Conservation (phyloP, 257 asterid genomes). For the Solanum chilense region DNA sequence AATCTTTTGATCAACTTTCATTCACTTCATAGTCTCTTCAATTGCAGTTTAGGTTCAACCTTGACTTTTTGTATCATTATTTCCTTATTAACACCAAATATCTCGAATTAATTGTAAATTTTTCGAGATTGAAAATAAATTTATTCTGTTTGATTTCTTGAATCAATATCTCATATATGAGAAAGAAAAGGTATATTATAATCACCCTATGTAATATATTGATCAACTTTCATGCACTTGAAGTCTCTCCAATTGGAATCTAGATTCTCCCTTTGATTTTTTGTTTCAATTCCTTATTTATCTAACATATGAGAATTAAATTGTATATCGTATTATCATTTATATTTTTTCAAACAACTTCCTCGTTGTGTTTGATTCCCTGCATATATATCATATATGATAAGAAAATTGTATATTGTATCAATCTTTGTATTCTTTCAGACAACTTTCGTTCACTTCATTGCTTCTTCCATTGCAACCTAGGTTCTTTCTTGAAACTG, state of each 20-base stretch:
- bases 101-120: neutral
- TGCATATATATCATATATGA: neutral
- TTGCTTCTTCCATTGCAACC: neutral
- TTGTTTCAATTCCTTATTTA: too few relatives aligned
- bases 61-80: neutral
- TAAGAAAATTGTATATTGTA: neutral
- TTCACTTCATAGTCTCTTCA: neutral
- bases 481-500: neutral
- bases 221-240: too few relatives aligned
- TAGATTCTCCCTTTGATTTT: too few relatives aligned
- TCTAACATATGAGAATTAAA: too few relatives aligned
- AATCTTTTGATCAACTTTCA: neutral
- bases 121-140: neutral
- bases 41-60: neutral
- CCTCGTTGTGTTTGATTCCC: neutral
- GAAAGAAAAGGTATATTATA: too few relatives aligned
- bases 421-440: neutral
- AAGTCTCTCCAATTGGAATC: too few relatives aligned
- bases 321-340: neutral
- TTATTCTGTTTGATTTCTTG: neutral
- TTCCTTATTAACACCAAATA: neutral
- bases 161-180: too few relatives aligned
- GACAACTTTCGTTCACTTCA: neutral
- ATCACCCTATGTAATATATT: too few relatives aligned
- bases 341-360: too few relatives aligned